phyloP scores from a whole-genome alignment of 2,329 filamentous ascomycete genomes.

The Arthrobotrys pseudoclavata region DNA sequence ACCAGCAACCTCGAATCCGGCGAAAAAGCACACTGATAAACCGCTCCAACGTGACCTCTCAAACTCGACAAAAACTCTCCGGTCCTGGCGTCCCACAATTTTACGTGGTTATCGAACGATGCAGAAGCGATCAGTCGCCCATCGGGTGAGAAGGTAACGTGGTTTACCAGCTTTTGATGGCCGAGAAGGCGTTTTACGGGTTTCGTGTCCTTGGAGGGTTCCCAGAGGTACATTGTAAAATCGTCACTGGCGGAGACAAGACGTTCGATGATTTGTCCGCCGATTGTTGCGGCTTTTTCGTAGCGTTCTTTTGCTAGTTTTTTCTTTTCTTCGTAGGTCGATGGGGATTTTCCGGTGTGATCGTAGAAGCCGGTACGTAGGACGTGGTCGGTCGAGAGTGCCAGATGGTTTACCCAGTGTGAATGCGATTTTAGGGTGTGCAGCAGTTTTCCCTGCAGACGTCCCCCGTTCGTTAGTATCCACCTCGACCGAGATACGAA shows the following conservation, averaged over 20 bases:
- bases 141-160: conserved; percentile 81
- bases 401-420: conserved; percentile 96
- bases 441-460: conserved; percentile 79
- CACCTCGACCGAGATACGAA: neutral
- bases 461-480: conserved; percentile 70
- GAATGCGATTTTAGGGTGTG: conserved; percentile 86
- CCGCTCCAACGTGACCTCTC: conserved; percentile 88
- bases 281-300: conserved; percentile 83
- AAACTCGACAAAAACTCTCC: conserved; percentile 83
- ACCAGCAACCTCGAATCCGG: conserved; percentile 85
- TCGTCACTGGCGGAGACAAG: conserved; percentile 93
- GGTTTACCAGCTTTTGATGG: conserved; percentile 54
- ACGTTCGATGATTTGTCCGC: conserved; percentile 82
- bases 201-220: conserved; percentile 82
- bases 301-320: conserved; percentile 84
- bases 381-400: conserved; percentile 91
- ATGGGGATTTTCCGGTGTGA: conserved; percentile 79
- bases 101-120: conserved; percentile 85
- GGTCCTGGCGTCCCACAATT: conserved; percentile 73
- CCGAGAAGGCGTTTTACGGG: conserved; percentile 74
- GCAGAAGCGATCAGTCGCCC: conserved; percentile 87
- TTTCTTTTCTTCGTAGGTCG: conserved; percentile 77
- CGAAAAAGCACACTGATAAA: conserved; percentile 93
- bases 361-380: conserved; percentile 89
- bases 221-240: conserved; percentile 97